Evolutionary conservation across 169 alveolate genomes (phyloP).

Genomic region (Eimeria tenella): DNA sequence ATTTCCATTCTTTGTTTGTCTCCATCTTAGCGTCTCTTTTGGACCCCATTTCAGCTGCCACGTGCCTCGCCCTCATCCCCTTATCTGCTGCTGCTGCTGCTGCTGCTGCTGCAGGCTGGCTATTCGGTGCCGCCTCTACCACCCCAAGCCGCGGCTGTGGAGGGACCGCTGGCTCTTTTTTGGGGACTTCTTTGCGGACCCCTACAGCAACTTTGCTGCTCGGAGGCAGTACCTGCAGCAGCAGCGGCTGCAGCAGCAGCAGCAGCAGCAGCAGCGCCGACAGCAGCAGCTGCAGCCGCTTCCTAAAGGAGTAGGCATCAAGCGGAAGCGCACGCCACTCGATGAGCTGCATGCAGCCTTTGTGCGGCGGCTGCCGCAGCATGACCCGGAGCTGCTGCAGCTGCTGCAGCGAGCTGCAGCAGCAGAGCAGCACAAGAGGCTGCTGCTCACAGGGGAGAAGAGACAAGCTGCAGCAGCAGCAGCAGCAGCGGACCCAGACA

Average conservation of each 20-base stretch:
- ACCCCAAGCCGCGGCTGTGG: slow-evolving; percentile 1
- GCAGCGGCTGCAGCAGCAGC: slow-evolving; percentile 21
- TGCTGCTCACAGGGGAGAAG: neutral
- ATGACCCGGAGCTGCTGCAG: neutral
- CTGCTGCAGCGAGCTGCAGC: neutral
- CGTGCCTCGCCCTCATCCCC: neutral
- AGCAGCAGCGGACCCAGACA: no score
- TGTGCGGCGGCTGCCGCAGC: neutral
- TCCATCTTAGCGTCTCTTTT: neutral
- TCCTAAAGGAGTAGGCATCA: neutral
- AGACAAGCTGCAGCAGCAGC: no score
- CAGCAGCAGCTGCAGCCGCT: neutral
- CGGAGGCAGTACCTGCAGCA: slow-evolving; percentile 2
- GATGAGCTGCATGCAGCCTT: slow-evolving; percentile 12
- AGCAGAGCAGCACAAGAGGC: slow-evolving; percentile 1
- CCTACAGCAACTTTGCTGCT: slow-evolving; percentile 20
- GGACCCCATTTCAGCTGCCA: neutral
- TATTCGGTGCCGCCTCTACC: neutral
- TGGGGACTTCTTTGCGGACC: slow-evolving; percentile 12
- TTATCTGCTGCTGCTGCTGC: neutral
- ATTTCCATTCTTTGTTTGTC: neutral
- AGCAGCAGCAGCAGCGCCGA: neutral
- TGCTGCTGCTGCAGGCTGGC: slow-evolving; percentile 9
- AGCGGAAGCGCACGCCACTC: neutral
- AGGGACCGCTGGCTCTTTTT: slow-evolving; percentile 22